Percentiles rank a stretch among this genome's conserved stretches.
phyloP scores from a whole-genome alignment of 768 basidiomycete species.

The Pleurotus sapidus region DNA sequence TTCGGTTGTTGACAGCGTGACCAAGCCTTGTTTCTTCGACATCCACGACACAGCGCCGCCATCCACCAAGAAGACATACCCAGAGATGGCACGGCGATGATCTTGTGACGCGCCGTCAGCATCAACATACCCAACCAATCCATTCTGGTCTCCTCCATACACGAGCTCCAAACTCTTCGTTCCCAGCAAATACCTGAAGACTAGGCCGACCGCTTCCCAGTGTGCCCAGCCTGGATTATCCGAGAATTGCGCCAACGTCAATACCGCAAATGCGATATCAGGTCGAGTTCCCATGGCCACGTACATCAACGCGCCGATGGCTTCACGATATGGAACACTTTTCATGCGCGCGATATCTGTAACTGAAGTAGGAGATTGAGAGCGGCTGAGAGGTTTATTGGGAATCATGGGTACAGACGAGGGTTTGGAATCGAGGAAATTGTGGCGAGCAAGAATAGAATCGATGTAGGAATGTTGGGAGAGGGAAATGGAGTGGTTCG shows the following conservation, averaged over 20 bases:
- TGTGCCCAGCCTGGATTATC: slow-evolving; percentile 28
- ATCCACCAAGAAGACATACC: slow-evolving; percentile 21
- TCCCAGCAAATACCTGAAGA: slow-evolving; percentile 16
- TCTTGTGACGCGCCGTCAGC: slow-evolving; percentile 10
- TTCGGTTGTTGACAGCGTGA: slow-evolving; percentile 14
- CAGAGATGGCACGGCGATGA: slow-evolving; percentile 20
- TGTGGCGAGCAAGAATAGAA: slow-evolving; percentile 15
- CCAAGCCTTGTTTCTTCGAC: slow-evolving; percentile 18
- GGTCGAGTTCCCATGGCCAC: slow-evolving; percentile 23
- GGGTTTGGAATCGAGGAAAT: slow-evolving; percentile 19
- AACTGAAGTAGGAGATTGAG: slow-evolving; percentile 8
- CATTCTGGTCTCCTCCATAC: slow-evolving; percentile 4
- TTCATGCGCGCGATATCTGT: slow-evolving; percentile 12
- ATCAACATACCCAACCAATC: slow-evolving; percentile 13
- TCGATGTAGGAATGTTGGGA: slow-evolving; percentile 30
- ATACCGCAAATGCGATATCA: slow-evolving; percentile 29
- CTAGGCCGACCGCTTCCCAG: slow-evolving; percentile 27
- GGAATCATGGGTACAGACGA: slow-evolving; percentile 13
- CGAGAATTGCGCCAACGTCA: slow-evolving; percentile 26
- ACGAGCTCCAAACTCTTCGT: slow-evolving; percentile 11
- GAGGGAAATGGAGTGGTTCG: slow-evolving; percentile 20
- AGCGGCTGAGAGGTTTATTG: background rate
- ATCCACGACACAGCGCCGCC: slow-evolving; percentile 23
- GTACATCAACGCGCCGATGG: slow-evolving; percentile 25
- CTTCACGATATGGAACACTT: slow-evolving; percentile 20